These are phyloP conservation scores for Colletotrichum plurivorum DNA, from an alignment of 2,329 filamentous ascomycete genomes.

Conservation along the genomic window DNA sequence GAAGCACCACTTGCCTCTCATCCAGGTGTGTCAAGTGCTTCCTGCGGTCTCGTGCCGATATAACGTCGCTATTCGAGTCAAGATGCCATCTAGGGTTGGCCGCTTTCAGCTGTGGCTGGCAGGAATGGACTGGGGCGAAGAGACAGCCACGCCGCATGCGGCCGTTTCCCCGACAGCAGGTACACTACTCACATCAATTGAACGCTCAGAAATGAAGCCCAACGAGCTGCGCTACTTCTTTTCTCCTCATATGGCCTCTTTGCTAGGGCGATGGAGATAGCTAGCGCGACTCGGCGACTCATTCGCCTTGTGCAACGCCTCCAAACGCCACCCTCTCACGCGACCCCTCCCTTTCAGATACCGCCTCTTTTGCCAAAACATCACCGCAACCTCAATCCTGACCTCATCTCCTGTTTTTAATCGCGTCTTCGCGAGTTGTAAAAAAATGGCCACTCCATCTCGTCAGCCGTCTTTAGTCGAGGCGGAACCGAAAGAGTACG, in stretches of 20 bases:
- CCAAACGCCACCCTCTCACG: not conserved
- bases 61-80: no score
- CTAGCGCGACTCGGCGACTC: not conserved
- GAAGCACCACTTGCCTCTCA: no score
- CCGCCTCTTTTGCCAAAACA: not conserved
- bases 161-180: not conserved
- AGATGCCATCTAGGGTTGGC: no score
- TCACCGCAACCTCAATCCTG: no score
- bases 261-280: not conserved
- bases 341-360: not conserved
- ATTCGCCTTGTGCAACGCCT: not conserved
- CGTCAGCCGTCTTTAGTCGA: not conserved
- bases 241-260: not conserved
- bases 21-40: no score
- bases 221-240: not conserved
- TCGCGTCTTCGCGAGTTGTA: not conserved
- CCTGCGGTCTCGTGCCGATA: no score
- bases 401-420: not conserved
- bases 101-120: not conserved
- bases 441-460: not conserved
- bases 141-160: constrained; percentile 6
- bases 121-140: not conserved
- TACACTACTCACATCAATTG: no score
- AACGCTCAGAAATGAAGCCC: not conserved
- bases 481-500: not conserved